These are phyloP conservation scores for Ogataea henricii DNA, from an alignment of 805 yeast species.

Conservation along the genomic window DNA sequence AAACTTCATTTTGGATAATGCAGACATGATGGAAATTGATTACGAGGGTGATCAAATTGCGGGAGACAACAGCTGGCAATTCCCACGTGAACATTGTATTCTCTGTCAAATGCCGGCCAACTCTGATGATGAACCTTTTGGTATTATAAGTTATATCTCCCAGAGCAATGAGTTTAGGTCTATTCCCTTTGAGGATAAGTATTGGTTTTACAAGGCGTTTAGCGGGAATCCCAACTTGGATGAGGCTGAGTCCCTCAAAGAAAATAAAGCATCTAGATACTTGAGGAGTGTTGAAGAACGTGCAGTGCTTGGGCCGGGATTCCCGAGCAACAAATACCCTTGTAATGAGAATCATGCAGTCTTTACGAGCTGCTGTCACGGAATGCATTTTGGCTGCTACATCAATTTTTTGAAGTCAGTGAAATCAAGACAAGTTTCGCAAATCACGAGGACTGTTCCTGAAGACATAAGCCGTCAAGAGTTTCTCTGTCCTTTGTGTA, in stretches of 20 bases:
- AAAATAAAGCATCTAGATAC: constrained; percentile 37
- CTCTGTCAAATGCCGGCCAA: constrained; percentile 77
- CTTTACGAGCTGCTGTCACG: constrained; percentile 87
- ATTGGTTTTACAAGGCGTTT: constrained; percentile 68
- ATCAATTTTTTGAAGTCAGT: constrained; percentile 60
- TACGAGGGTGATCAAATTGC: constrained; percentile 41
- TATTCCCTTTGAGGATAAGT: constrained; percentile 62
- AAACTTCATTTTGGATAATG: constrained; percentile 38
- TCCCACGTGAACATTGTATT: constrained; percentile 75
- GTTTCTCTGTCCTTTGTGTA: constrained; percentile 88
- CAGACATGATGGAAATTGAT: constrained; percentile 42
- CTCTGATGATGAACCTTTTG: constrained; percentile 63
- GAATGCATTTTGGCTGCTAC: constrained; percentile 84
- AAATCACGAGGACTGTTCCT: constrained; percentile 80
- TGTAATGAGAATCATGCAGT: constrained; percentile 47
- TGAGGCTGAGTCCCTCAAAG: constrained; percentile 13
- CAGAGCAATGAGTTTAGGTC: constrained; percentile 61
- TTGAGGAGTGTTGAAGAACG: constrained; percentile 40
- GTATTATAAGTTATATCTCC: constrained; percentile 65
- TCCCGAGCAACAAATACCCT: constrained; percentile 42
- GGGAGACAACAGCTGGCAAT: constrained; percentile 56
- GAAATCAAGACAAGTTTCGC: constrained; percentile 55
- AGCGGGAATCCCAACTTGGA: constrained; percentile 49
- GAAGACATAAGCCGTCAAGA: constrained; percentile 71
- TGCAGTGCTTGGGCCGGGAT: constrained; percentile 71